A percentile compares a stretch with the other conserved stretches of the same genome.
Conservation (phyloP, 768 basidiomycete genomes). For the Tulasnella sp. region DNA sequence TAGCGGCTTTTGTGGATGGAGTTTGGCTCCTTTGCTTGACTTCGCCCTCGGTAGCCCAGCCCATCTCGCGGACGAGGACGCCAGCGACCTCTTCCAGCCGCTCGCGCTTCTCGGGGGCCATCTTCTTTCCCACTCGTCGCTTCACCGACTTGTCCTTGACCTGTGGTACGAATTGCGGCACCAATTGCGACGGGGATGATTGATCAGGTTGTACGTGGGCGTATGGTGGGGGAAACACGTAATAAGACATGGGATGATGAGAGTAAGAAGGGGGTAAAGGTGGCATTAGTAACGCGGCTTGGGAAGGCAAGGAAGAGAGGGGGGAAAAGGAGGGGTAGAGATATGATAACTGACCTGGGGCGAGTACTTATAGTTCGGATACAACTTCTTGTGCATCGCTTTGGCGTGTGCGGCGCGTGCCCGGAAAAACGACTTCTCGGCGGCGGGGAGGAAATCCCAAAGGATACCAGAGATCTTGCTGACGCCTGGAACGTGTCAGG, state of each 20-base stretch:
- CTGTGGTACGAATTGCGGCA: background rate
- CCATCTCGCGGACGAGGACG: constrained; percentile 25
- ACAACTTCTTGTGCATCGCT: constrained; percentile 30
- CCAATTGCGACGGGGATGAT: background rate
- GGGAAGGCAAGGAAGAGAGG: background rate
- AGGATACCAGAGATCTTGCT: constrained; percentile 31
- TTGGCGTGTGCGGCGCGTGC: constrained; percentile 30
- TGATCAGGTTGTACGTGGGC: background rate
- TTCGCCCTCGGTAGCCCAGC: constrained; percentile 16
- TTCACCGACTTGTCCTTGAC: constrained; percentile 25
- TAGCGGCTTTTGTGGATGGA: background rate
- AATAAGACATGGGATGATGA: background rate
- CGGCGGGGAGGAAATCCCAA: constrained; percentile 29
- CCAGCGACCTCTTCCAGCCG: constrained; percentile 23
- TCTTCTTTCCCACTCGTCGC: constrained; percentile 23
- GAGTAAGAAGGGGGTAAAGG: constrained; percentile 1
- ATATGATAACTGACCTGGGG: constrained; percentile 22
- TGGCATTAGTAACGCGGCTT: constrained; percentile 6
- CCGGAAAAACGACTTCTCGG: constrained; percentile 31
- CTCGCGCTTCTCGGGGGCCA: constrained; percentile 24
- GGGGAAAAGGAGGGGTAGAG: background rate
- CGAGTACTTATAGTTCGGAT: constrained; percentile 33
- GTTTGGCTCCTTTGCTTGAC: constrained; percentile 8
- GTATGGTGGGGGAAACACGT: background rate
- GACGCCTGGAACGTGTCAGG: constrained; percentile 24